A percentile compares a stretch with the other conserved stretches of the same genome.
Evolutionary conservation across 768 basidiomycete species (phyloP).

Genomic region (Boletus subcaerulescens): DNA sequence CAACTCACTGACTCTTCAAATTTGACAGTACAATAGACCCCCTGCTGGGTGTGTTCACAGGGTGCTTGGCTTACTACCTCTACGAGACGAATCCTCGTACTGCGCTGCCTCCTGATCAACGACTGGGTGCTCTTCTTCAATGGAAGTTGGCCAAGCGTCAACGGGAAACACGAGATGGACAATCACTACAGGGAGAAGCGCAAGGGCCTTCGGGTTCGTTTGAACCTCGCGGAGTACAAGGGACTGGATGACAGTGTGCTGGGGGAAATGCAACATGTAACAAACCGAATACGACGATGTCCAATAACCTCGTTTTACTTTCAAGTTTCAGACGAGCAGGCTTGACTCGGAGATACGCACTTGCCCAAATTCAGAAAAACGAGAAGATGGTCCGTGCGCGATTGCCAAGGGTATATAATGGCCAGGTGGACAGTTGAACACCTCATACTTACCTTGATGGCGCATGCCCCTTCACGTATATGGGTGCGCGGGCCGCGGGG

Average conservation of each 20-base stretch:
- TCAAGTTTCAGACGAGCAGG: too few species aligned
- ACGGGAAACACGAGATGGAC: constrained; percentile 6
- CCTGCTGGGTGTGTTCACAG: constrained; percentile 73
- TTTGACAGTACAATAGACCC: constrained; percentile 60
- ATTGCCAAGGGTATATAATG: constrained; percentile 9
- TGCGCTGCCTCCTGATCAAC: constrained; percentile 53
- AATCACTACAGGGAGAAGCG: neutral
- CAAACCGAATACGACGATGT: too few species aligned
- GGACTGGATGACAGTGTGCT: neutral
- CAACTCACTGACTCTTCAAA: constrained; percentile 3
- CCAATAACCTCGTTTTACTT: too few species aligned
- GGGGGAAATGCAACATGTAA: too few species aligned
- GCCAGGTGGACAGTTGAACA: neutral
- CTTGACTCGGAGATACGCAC: too few species aligned
- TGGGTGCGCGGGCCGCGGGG: constrained; percentile 52
- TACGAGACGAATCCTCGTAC: constrained; percentile 80
- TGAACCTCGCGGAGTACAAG: neutral
- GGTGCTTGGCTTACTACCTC: constrained; percentile 73
- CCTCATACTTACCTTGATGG: constrained; percentile 45
- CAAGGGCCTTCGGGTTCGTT: neutral
- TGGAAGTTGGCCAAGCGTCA: constrained; percentile 65
- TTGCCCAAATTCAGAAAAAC: neutral
- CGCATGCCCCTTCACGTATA: constrained; percentile 48
- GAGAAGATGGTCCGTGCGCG: constrained; percentile 27
- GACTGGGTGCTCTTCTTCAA: constrained; percentile 48